A percentile compares a stretch with the other conserved stretches of the same genome.
Evolutionary conservation across 1,284 basidiomycete species (phyloP).

Genomic region (Sanguinoderma infundibulare): DNA sequence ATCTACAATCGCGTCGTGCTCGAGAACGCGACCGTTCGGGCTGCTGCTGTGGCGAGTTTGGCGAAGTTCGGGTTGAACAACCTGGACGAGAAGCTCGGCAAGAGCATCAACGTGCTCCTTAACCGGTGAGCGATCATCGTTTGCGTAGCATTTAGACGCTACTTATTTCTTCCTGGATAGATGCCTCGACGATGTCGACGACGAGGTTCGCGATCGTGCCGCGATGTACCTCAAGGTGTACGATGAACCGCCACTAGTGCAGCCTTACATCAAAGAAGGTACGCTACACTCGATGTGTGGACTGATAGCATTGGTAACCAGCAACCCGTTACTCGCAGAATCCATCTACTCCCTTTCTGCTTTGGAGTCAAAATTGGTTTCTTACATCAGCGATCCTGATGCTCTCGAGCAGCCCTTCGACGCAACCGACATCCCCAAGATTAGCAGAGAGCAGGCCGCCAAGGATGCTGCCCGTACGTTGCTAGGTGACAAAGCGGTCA

Average conservation of each 20-base stretch:
- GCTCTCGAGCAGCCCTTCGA: slow-evolving; percentile 79
- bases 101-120: slow-evolving; percentile 87
- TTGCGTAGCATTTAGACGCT: no score
- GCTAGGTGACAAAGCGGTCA: background rate
- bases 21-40: slow-evolving; percentile 97
- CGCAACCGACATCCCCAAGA: slow-evolving; percentile 82
- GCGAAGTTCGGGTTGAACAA: slow-evolving; percentile 97
- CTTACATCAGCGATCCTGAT: slow-evolving; percentile 85
- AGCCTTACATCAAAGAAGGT: slow-evolving; percentile 93
- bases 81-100: slow-evolving; percentile 77
- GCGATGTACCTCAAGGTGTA: slow-evolving; percentile 92
- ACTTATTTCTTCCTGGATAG: slow-evolving; percentile 39
- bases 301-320: background rate
- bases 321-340: slow-evolving; percentile 61
- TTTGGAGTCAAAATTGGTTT: slow-evolving; percentile 85
- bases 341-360: slow-evolving; percentile 89
- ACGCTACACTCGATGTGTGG: slow-evolving; percentile 25
- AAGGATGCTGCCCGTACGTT: slow-evolving; percentile 83
- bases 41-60: slow-evolving; percentile 93
- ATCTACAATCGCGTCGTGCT: slow-evolving; percentile 99
- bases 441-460: slow-evolving; percentile 88
- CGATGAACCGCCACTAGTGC: slow-evolving; percentile 80
- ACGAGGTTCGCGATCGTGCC: slow-evolving; percentile 98
- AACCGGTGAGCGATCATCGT: slow-evolving; percentile 36
- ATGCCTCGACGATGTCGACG: slow-evolving; percentile 98